Conservation (phyloP, 352 stramenopile genomes). For the Globisporangium apiculatum region DNA sequence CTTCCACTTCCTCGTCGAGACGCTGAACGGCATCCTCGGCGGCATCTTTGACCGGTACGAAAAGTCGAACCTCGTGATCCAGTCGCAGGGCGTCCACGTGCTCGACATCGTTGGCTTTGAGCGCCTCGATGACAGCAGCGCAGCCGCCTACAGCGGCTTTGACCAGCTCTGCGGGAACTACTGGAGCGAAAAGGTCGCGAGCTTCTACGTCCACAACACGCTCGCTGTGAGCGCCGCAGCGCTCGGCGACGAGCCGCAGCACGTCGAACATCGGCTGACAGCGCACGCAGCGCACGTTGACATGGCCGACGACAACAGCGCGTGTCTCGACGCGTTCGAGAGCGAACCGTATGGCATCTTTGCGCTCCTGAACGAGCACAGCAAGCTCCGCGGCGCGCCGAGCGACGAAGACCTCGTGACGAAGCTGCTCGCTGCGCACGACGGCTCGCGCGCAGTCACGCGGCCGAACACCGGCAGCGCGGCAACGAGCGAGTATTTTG, state of each 20-base stretch:
- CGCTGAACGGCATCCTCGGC: constrained; percentile 71
- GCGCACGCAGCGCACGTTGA: constrained; percentile 41
- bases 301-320: constrained; percentile 43
- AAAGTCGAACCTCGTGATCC: constrained; percentile 77
- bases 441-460: constrained; percentile 36
- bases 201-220: constrained; percentile 77
- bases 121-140: constrained; percentile 24
- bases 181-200: constrained; percentile 80
- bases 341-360: constrained; percentile 71
- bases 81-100: constrained; percentile 76
- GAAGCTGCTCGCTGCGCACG: constrained; percentile 71
- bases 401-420: constrained; percentile 78
- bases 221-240: constrained; percentile 53
- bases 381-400: constrained; percentile 37
- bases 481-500: constrained; percentile 55
- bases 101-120: constrained; percentile 78
- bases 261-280: constrained; percentile 54
- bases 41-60: constrained; percentile 81
- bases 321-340: constrained; percentile 68
- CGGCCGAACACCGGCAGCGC: constrained; percentile 54
- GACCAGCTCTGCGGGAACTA: constrained; percentile 82
- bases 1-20: constrained; percentile 74
- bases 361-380: constrained; percentile 58
- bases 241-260: constrained; percentile 51
- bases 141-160: constrained; percentile 47